These are phyloP conservation scores for Candida saitoana DNA, from an alignment of 805 yeast species.

Conservation along the genomic window DNA sequence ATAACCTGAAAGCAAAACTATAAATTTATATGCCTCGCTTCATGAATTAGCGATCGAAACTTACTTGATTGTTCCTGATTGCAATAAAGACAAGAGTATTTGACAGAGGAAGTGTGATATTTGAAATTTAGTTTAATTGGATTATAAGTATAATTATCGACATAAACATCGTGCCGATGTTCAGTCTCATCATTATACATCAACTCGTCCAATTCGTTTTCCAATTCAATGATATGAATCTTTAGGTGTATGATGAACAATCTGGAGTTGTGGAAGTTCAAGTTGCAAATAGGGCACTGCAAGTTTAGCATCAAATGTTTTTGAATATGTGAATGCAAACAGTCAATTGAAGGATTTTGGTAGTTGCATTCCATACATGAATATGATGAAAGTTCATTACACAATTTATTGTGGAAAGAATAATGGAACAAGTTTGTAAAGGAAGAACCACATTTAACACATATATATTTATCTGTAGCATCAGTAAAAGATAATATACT, in stretches of 20 bases:
- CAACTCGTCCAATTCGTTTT: constrained; percentile 4
- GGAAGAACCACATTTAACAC: constrained; percentile 7
- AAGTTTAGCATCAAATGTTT: constrained; percentile 1
- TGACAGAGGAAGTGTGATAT: not conserved
- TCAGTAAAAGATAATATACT: not conserved
- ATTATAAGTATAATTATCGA: not conserved
- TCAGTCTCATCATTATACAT: not conserved
- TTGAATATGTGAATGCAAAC: constrained; percentile 7
- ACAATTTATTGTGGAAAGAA: constrained; percentile 8
- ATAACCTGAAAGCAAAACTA: no score
- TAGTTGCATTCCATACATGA: constrained; percentile 7
- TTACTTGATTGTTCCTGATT: not conserved
- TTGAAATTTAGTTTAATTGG: not conserved
- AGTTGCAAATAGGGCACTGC: constrained; percentile 7
- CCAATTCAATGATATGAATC: constrained; percentile 7
- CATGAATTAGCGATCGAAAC: constrained; percentile 2
- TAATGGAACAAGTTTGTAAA: constrained; percentile 1
- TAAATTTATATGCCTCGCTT: constrained; percentile 3
- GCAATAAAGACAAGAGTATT: not conserved
- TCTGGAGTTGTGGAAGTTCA: constrained; percentile 2
- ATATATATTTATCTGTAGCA: not conserved
- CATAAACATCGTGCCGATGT: not conserved
- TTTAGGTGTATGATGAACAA: constrained; percentile 8
- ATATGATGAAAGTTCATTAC: constrained; percentile 1
- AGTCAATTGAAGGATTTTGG: not conserved